phyloP scores from a whole-genome alignment of 2,329 filamentous ascomycete genomes.

The Parastagonospora avenae region DNA sequence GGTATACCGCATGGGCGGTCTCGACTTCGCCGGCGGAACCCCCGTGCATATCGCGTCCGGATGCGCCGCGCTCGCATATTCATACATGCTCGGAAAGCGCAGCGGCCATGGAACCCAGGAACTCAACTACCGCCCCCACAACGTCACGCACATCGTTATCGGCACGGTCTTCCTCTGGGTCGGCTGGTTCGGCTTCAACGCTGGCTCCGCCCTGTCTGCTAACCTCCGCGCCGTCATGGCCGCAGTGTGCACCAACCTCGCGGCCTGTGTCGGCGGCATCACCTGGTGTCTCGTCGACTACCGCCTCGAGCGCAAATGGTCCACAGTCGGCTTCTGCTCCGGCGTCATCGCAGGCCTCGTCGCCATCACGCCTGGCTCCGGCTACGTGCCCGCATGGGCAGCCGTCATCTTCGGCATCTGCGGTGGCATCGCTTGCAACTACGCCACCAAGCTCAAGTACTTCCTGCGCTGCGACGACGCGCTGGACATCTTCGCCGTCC shows the following conservation, averaged over 20 bases:
- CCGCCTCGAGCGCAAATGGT: conserved; percentile 88
- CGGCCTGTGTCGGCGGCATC: conserved; percentile 81
- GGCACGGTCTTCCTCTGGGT: conserved; percentile 95
- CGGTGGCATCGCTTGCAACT: conserved; percentile 81
- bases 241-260: conserved; percentile 81
- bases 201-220: conserved; percentile 78
- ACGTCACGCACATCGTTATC: conserved; percentile 89
- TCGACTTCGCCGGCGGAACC: conserved; percentile 89
- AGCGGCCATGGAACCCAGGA: conserved; percentile 84
- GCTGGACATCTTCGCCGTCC: conserved; percentile 73
- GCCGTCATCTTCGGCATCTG: conserved; percentile 79
- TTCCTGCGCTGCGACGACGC: conserved; percentile 80
- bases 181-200: conserved; percentile 95
- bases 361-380: conserved; percentile 85
- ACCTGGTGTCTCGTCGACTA: conserved; percentile 92
- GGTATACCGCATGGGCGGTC: conserved; percentile 77
- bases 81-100: conserved; percentile 86
- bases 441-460: conserved; percentile 90
- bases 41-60: conserved; percentile 89
- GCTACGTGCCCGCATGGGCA: conserved; percentile 83
- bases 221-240: conserved; percentile 88
- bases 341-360: conserved; percentile 87
- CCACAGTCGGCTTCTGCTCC: conserved; percentile 90
- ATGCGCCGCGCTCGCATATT: conserved; percentile 83
- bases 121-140: conserved; percentile 90